Percentiles rank a stretch among this genome's conserved stretches.
phyloP scores from a whole-genome alignment of 2,329 filamentous ascomycete genomes.

The Alternaria consortialis region DNA sequence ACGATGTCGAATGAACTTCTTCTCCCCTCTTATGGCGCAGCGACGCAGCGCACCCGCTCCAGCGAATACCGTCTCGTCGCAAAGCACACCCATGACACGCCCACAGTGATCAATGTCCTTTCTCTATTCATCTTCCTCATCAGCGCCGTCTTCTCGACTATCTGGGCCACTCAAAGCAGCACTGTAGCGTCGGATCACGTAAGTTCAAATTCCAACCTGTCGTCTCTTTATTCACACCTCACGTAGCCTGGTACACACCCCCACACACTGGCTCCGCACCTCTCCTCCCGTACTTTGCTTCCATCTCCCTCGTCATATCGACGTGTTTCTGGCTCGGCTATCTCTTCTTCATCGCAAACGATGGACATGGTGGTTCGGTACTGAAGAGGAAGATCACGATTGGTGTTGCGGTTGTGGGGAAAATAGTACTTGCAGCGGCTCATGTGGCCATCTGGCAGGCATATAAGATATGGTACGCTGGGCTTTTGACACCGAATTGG shows the following conservation, averaged over 20 bases:
- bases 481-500: neutral
- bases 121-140: neutral
- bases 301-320: neutral
- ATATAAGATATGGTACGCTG: neutral
- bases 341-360: neutral
- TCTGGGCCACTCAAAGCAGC: neutral
- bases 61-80: neutral
- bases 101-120: neutral
- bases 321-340: neutral
- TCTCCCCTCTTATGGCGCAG: neutral
- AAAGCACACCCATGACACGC: neutral
- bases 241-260: neutral
- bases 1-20: neutral
- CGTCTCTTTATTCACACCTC: neutral
- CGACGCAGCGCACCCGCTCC: neutral
- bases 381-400: neutral
- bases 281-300: neutral
- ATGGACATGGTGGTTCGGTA: neutral
- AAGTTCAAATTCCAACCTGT: neutral
- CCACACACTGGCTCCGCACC: neutral
- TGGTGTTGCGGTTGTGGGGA: neutral
- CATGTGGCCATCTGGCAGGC: neutral
- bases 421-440: neutral
- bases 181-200: neutral
- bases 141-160: neutral